These are phyloP conservation scores for Yarrowia bubula DNA, from an alignment of 805 yeast species.

Conservation along the genomic window DNA sequence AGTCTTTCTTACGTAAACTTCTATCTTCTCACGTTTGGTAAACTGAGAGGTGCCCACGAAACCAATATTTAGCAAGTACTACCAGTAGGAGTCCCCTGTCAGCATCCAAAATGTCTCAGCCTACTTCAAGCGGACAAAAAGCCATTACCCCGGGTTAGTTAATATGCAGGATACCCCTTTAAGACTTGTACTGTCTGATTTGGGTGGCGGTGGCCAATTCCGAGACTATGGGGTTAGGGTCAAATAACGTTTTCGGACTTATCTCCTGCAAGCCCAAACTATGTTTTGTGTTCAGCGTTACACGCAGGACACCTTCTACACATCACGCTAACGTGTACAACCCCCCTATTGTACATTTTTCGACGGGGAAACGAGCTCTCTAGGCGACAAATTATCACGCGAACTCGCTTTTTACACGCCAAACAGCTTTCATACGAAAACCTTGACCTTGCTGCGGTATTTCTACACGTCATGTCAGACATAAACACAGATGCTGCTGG, in stretches of 20 bases:
- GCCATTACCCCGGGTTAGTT: no score
- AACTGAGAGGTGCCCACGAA: no score
- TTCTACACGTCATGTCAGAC: background rate
- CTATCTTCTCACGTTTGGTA: no score
- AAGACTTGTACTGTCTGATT: background rate
- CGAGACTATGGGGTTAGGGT: background rate
- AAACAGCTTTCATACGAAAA: background rate
- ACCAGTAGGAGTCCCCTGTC: no score
- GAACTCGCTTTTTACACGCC: background rate
- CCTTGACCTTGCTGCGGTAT: background rate
- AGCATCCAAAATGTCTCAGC: no score
- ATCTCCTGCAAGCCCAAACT: background rate
- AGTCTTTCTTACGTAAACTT: no score
- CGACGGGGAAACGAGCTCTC: background rate
- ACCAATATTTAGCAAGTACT: no score
- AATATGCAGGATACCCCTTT: no score
- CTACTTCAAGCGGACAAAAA: no score
- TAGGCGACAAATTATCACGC: background rate
- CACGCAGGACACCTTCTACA: background rate
- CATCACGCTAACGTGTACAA: background rate
- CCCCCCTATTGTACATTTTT: background rate
- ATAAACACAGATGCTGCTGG: background rate
- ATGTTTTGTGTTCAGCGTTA: background rate
- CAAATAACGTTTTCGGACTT: background rate
- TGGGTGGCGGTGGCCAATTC: conserved; percentile 7